Conservation (phyloP, 768 basidiomycete genomes). For the Tulasnella sp. region DNA sequence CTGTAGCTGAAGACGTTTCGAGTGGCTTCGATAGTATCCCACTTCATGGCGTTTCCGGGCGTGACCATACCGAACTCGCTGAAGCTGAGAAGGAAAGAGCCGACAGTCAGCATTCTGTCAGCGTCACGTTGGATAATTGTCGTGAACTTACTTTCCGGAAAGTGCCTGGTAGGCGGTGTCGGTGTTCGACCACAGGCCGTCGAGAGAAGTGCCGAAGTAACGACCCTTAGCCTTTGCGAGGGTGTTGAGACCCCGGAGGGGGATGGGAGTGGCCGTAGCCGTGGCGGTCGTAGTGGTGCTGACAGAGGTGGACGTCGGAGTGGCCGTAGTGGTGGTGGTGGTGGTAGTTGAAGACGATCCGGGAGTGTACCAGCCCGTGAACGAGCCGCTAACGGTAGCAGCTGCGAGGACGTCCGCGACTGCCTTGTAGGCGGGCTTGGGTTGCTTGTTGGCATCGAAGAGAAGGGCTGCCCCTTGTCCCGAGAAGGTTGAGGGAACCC, state of each 20-base stretch:
- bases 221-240: conserved; percentile 10
- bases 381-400: background rate
- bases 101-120: background rate
- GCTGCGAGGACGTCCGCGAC: conserved; percentile 3
- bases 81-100: background rate
- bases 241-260: background rate
- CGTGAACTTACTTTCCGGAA: background rate
- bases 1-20: background rate
- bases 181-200: conserved; percentile 7
- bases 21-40: background rate
- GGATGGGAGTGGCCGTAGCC: background rate
- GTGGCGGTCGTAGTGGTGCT: background rate
- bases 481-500: conserved; percentile 26
- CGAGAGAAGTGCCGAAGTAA: conserved; percentile 13
- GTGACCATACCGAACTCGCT: conserved; percentile 12
- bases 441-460: conserved; percentile 14
- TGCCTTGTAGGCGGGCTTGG: conserved; percentile 14
- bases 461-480: conserved; percentile 18
- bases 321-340: background rate
- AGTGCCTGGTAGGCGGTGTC: conserved; percentile 3
- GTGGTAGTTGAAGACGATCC: background rate
- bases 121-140: background rate
- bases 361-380: background rate
- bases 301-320: background rate
- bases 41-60: conserved; percentile 9